A percentile compares a stretch with the other conserved stretches of the same genome.
Conservation (phyloP, 2,329 filamentous ascomycete genomes). For the Botryotinia convoluta region DNA sequence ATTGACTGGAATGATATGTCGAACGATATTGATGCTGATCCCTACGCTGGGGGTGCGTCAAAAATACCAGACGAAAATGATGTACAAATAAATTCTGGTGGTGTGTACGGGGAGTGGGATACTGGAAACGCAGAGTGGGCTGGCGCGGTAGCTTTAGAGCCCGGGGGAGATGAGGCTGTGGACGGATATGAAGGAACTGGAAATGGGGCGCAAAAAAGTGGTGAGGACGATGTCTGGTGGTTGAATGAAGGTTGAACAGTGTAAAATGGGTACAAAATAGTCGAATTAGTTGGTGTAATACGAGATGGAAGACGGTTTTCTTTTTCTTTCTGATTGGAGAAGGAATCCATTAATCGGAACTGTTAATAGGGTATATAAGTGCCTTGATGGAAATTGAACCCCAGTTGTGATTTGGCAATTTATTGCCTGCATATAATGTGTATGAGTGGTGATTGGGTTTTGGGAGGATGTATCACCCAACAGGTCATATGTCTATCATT, state of each 20-base stretch:
- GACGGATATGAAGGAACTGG: neutral
- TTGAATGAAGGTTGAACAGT: neutral
- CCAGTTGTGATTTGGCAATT: neutral
- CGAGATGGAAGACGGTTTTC: neutral
- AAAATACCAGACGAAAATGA: neutral
- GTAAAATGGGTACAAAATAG: too few species aligned
- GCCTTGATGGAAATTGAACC: too few species aligned
- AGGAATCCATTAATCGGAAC: neutral
- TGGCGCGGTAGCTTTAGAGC: neutral
- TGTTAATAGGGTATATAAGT: neutral
- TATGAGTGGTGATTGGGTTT: too few species aligned
- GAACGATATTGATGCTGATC: neutral
- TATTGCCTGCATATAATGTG: neutral
- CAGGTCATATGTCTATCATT: neutral
- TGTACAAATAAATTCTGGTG: neutral
- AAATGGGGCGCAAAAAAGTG: neutral
- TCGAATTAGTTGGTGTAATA: neutral
- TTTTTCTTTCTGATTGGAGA: neutral
- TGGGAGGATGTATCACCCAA: neutral
- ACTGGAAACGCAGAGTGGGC: neutral
- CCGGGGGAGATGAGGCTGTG: neutral
- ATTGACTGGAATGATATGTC: slow-evolving; percentile 7
- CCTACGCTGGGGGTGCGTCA: neutral
- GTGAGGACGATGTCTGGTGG: slow-evolving; percentile 3
- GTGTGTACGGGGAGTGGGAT: neutral